Evolutionary conservation across 2,329 filamentous ascomycete species (phyloP).

Genomic region (Cladosporium halotolerans): DNA sequence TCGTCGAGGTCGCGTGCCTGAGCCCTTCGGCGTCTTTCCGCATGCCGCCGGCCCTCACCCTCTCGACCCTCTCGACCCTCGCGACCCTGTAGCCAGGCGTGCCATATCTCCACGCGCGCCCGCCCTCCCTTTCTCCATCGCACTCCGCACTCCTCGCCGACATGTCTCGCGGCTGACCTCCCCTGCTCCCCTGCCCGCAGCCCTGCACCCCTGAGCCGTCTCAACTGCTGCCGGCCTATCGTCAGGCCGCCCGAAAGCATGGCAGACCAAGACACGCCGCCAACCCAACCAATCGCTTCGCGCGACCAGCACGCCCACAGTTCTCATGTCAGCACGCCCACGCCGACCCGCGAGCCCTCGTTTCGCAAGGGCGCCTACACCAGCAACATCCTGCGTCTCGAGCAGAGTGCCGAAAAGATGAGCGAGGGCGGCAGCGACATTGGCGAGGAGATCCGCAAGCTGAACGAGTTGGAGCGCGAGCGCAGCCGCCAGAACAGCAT

Average conservation of each 20-base stretch:
- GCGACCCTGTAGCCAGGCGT: too few species aligned
- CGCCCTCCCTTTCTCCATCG: too few species aligned
- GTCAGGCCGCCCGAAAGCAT: background rate
- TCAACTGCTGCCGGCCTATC: background rate
- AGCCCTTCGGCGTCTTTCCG: too few species aligned
- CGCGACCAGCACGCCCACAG: background rate
- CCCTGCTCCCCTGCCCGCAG: too few species aligned
- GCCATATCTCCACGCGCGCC: too few species aligned
- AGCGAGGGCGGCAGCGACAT: slow-evolving; percentile 64
- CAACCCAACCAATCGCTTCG: slow-evolving; percentile 2
- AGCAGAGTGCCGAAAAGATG: slow-evolving; percentile 68
- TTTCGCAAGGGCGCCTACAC: slow-evolving; percentile 42
- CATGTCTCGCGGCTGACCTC: too few species aligned
- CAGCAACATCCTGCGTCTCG: slow-evolving; percentile 65
- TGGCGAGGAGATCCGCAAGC: slow-evolving; percentile 68
- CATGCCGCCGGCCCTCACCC: too few species aligned
- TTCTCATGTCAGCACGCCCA: slow-evolving; percentile 10
- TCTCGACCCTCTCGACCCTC: too few species aligned
- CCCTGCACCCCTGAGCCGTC: too few species aligned
- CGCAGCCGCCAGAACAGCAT: slow-evolving; percentile 24
- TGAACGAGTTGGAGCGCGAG: slow-evolving; percentile 48
- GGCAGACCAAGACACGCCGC: slow-evolving; percentile 8
- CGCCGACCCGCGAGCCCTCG: slow-evolving; percentile 10
- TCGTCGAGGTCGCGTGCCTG: too few species aligned
- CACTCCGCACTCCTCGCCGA: too few species aligned